Evolutionary conservation across 805 yeast species (phyloP).

Genomic region (Candida glaebosa): DNA sequence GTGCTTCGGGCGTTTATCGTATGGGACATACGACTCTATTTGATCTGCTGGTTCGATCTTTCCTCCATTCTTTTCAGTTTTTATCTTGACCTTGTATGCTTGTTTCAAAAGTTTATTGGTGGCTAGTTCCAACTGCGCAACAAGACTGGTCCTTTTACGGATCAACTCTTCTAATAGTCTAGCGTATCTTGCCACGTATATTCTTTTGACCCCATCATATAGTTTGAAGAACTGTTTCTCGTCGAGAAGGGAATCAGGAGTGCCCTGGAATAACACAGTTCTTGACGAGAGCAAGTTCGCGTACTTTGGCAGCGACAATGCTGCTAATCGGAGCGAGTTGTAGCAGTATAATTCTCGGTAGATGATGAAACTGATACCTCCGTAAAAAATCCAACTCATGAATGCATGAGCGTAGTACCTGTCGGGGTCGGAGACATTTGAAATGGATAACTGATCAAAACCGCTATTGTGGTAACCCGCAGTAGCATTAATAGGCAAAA

Average conservation of each 20-base stretch:
- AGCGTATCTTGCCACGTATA: constrained; percentile 74
- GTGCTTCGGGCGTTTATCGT: constrained; percentile 63
- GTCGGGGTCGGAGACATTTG: constrained; percentile 58
- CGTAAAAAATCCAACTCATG: constrained; percentile 75
- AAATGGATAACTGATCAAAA: constrained; percentile 70
- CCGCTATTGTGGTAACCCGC: constrained; percentile 62
- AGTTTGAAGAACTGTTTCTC: constrained; percentile 70
- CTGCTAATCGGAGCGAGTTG: constrained; percentile 72
- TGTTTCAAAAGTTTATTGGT: constrained; percentile 52
- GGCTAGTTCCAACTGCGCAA: constrained; percentile 62
- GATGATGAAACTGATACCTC: constrained; percentile 63
- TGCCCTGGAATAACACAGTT: constrained; percentile 79
- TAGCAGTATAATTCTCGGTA: constrained; percentile 82
- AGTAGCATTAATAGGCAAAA: constrained; percentile 82
- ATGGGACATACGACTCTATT: constrained; percentile 57
- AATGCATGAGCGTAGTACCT: constrained; percentile 87
- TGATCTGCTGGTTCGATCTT: constrained; percentile 43
- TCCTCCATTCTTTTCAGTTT: constrained; percentile 65
- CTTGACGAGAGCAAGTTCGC: constrained; percentile 72
- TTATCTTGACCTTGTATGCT: constrained; percentile 61
- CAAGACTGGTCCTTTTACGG: constrained; percentile 55
- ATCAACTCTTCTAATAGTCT: constrained; percentile 55
- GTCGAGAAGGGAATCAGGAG: constrained; percentile 69
- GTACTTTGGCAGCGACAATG: constrained; percentile 75
- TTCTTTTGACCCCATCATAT: constrained; percentile 77